Evolutionary conservation across 208 protist species (phyloP).

Genomic region (Crithidia fasciculata): DNA sequence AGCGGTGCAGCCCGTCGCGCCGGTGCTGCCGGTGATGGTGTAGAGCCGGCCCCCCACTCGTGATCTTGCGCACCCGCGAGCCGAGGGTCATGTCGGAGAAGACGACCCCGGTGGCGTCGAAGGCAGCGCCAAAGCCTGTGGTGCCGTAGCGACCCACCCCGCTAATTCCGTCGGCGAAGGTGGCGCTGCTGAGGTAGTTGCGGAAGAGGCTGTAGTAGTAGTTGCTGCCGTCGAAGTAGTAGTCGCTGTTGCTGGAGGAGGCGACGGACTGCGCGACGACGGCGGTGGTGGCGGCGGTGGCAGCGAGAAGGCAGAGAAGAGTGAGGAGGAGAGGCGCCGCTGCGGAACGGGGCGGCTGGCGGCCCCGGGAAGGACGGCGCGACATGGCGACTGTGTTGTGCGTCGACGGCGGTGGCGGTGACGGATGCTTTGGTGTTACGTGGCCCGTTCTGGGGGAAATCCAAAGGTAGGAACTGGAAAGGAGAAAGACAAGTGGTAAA

Average conservation of each 20-base stretch:
- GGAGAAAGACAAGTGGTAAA: neutral
- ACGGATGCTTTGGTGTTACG: no score
- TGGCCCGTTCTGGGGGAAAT: no score
- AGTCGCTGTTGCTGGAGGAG: slow-evolving; percentile 13
- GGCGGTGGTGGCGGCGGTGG: neutral
- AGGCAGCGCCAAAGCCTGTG: slow-evolving; percentile 28
- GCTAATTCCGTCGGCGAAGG: slow-evolving; percentile 42
- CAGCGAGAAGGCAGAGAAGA: neutral
- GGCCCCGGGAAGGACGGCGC: neutral
- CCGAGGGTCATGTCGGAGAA: slow-evolving; percentile 64
- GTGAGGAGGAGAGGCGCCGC: slow-evolving; percentile 5
- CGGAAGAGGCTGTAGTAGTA: slow-evolving; percentile 48
- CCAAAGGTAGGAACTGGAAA: neutral
- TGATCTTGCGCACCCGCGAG: slow-evolving; percentile 53
- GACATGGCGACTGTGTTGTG: no score
- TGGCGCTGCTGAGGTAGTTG: neutral
- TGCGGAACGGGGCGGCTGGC: neutral
- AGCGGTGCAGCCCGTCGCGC: slow-evolving; percentile 31
- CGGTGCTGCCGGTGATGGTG: slow-evolving; percentile 52
- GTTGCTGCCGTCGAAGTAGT: slow-evolving; percentile 26
- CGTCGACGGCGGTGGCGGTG: neutral
- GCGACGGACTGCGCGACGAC: slow-evolving; percentile 4
- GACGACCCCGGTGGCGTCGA: slow-evolving; percentile 24
- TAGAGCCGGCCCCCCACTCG: slow-evolving; percentile 24
- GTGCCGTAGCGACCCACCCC: slow-evolving; percentile 50